Base-by-base conservation (phyloP, 2,329 filamentous ascomycete genomes). In the Trichophyton verrucosum region DNA sequence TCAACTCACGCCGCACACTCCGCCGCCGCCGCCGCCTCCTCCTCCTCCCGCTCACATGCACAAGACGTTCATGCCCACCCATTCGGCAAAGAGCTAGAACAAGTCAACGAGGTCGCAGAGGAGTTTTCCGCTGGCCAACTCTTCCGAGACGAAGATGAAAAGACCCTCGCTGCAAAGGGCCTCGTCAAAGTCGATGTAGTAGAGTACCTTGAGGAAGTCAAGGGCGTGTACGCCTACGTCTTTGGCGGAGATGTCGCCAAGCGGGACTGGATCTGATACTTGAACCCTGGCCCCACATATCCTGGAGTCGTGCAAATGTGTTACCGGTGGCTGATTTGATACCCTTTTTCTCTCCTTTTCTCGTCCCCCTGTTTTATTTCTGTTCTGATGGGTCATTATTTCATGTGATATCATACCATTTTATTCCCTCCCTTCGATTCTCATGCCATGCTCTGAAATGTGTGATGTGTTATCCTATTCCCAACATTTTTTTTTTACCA, bases 91-190 rank as follows among this genome's bases (percentile, higher is more conserved):
- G 94, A 99, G 74, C 79, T 97, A 59, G 90, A 89, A 61, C 88
- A 97, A 74, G 89, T 97, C 24, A 90, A 91, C 59, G 94, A 97
- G 74, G 82, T 96, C 15, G 92, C 87, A 0, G 94, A 97, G 75
- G 91, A 96, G 74, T 92, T 90, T 67, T 84, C 85, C 47, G 80
- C 84, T 33, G 80, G 81, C 17, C 71, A 80, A 64, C 71, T 82
- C n/a, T 78, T 84, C 53, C 76, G 86, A 44, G 86, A 91, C 51
- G 87, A 89, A 60, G 90, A 95, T 72, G 81, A 89, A 68, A 78
- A 82, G 65, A 82, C 86, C 62, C 82, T 97, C 70, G 74, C 81
- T 62, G 79, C 81, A 24, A 84, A 83, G 64, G 89, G 89, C 1
- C 80, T 96, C 4, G 81, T 80, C 68, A 87, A 86, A 68, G 88